Percentiles rank a stretch among this genome's conserved stretches.
Conservation (phyloP, 257 asterid genomes). For the Nicotiana undulata region DNA sequence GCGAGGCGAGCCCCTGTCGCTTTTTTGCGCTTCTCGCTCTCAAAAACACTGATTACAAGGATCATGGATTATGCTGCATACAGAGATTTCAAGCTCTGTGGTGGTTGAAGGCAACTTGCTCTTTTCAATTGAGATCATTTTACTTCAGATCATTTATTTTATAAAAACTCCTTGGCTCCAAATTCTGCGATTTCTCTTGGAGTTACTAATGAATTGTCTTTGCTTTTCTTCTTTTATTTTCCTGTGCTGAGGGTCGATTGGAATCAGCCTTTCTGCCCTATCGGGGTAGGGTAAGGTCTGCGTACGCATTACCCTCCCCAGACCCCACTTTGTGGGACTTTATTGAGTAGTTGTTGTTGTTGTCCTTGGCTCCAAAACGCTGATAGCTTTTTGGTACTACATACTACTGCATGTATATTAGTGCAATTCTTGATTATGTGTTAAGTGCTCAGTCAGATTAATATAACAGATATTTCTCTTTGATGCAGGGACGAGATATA, state of each 20-base stretch:
- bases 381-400: neutral
- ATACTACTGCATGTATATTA: neutral
- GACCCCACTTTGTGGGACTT: too few species aligned
- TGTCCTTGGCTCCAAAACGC: neutral
- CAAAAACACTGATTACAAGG: too few species aligned
- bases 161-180: neutral
- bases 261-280: too few species aligned
- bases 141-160: neutral
- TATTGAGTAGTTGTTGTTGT: too few species aligned
- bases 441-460: slow-evolving; percentile 8
- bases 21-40: too few species aligned
- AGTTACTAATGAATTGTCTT: too few species aligned
- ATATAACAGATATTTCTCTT: neutral
- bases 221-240: too few species aligned
- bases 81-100: neutral
- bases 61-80: neutral
- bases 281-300: too few species aligned
- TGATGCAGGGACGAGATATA: slow-evolving; percentile 62
- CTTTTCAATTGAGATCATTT: neutral
- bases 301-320: too few species aligned
- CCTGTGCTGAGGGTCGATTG: too few species aligned
- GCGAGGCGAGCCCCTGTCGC: too few species aligned
- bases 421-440: neutral
- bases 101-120: neutral
- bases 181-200: too few species aligned